These are phyloP conservation scores for Vigna hirtella DNA, from an alignment of 306 rosid species.

Conservation along the genomic window DNA sequence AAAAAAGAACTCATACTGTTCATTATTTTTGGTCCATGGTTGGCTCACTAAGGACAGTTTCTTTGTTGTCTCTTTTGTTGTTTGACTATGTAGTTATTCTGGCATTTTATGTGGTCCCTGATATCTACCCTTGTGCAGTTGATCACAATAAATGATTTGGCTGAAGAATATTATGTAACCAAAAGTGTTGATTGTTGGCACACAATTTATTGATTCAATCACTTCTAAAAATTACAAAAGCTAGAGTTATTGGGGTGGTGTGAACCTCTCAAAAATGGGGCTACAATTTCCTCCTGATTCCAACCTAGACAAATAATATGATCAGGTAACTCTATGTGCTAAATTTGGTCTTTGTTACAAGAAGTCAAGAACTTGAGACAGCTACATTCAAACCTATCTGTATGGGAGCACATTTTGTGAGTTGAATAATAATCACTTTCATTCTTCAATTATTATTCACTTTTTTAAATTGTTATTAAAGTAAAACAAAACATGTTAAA, in stretches of 20 bases:
- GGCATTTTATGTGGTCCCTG: conserved; percentile 5
- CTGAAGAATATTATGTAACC: not conserved
- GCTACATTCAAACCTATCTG: too few species aligned
- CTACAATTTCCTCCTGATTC: not conserved
- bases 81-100: not conserved
- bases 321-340: not conserved
- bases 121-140: not conserved
- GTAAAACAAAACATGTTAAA: too few species aligned
- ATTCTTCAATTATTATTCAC: too few species aligned
- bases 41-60: conserved; percentile 14
- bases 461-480: too few species aligned
- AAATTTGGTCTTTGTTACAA: too few species aligned
- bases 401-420: too few species aligned
- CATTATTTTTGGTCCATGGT: conserved; percentile 19
- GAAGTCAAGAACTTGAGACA: not conserved
- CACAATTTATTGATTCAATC: not conserved
- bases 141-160: not conserved
- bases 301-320: not conserved
- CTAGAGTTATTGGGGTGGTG: not conserved
- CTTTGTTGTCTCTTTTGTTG: not conserved
- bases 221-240: not conserved
- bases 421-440: too few species aligned
- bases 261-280: not conserved
- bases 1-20: not conserved
- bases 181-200: not conserved